These are phyloP conservation scores for Xylariaceae sp. DNA, from an alignment of 2,329 filamentous ascomycete genomes.

Conservation along the genomic window DNA sequence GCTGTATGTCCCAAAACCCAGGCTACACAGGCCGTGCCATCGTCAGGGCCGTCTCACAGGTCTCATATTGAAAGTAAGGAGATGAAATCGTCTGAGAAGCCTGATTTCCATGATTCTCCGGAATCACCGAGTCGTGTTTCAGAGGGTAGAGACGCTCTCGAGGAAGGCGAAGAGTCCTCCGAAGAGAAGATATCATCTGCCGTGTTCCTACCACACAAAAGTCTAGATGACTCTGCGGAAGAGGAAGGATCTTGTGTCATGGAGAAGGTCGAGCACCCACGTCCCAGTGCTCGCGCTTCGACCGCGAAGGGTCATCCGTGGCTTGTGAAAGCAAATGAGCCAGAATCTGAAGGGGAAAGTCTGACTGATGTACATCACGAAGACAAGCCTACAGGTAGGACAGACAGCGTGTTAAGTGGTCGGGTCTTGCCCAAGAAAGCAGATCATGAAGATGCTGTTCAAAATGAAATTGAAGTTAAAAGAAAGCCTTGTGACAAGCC, in stretches of 20 bases:
- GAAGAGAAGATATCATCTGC: slow-evolving; percentile 85
- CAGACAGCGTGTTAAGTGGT: slow-evolving; percentile 23
- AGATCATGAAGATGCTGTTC: slow-evolving; percentile 38
- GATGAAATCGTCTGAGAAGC: slow-evolving; percentile 9
- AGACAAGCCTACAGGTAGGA: slow-evolving; percentile 26
- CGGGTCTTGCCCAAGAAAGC: slow-evolving; percentile 33
- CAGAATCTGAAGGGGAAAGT: slow-evolving; percentile 34
- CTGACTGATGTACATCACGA: slow-evolving; percentile 34
- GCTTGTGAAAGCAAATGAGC: slow-evolving; percentile 55
- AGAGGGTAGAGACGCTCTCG: slow-evolving; percentile 36
- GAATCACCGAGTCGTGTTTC: slow-evolving; percentile 36
- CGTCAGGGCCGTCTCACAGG: slow-evolving; percentile 5
- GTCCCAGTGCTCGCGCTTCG: slow-evolving; percentile 30
- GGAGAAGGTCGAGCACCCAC: slow-evolving; percentile 26
- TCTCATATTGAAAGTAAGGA: slow-evolving; percentile 13
- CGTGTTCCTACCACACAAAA: slow-evolving; percentile 73
- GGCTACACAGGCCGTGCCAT: slow-evolving; percentile 10
- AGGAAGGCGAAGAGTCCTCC: slow-evolving; percentile 59
- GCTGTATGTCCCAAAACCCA: slow-evolving; percentile 8
- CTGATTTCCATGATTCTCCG: slow-evolving; percentile 28
- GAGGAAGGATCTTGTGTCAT: slow-evolving; percentile 27
- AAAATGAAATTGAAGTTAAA: slow-evolving; percentile 39
- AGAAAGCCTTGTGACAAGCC: slow-evolving; percentile 31
- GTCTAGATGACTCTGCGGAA: slow-evolving; percentile 39
- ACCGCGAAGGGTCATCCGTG: slow-evolving; percentile 42